A percentile compares a stretch with the other conserved stretches of the same genome.
phyloP scores from a whole-genome alignment of 2,329 filamentous ascomycete species.

The Hymenoscyphus albidus region DNA sequence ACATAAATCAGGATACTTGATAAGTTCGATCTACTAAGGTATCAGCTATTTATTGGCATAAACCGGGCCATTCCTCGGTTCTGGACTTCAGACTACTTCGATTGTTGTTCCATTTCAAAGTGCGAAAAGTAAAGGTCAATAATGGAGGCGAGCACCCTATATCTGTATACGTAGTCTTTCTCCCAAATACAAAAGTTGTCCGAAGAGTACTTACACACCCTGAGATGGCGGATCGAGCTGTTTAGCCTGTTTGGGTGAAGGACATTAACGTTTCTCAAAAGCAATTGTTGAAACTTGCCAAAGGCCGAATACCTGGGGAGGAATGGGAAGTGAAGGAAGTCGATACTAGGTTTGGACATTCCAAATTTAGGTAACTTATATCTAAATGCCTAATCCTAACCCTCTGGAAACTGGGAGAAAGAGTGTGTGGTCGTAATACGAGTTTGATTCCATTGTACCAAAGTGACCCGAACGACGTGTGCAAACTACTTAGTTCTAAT shows the following conservation, averaged over 20 bases:
- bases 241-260: conserved; percentile 45
- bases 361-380: too few relatives aligned
- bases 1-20: too few relatives aligned
- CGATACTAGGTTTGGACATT: conserved; percentile 9
- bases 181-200: conserved; percentile 46
- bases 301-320: conserved; percentile 33
- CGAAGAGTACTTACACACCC: conserved; percentile 46
- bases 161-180: conserved; percentile 47
- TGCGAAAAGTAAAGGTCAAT: conserved; percentile 41
- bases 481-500: too few relatives aligned
- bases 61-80: conserved; percentile 57
- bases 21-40: too few relatives aligned
- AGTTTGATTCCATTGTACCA: too few relatives aligned
- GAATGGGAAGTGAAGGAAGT: conserved; percentile 29
- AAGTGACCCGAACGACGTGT: too few relatives aligned
- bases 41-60: conserved; percentile 52
- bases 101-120: conserved; percentile 45
- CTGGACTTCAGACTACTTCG: conserved; percentile 38
- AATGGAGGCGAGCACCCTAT: conserved; percentile 49
- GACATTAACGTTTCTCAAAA: conserved; percentile 46
- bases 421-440: too few relatives aligned
- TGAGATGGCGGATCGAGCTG: conserved; percentile 48
- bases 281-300: conserved; percentile 34
- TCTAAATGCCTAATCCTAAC: too few relatives aligned
- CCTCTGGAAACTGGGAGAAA: too few relatives aligned